phyloP scores from a whole-genome alignment of 306 rosid genomes.

The Quillaja saponaria region DNA sequence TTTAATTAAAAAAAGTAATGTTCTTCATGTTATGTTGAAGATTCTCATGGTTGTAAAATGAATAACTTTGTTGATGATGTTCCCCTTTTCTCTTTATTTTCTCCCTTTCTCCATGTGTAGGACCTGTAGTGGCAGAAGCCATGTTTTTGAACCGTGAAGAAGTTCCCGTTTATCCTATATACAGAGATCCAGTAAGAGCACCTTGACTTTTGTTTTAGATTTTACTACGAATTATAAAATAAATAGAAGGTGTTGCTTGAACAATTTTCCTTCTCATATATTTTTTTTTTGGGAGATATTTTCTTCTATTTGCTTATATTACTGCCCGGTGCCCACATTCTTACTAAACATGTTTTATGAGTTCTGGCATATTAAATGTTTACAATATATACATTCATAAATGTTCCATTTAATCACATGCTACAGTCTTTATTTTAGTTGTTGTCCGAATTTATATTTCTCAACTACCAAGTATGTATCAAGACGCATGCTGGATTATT shows the following conservation, averaged over 20 bases:
- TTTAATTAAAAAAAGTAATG: no score
- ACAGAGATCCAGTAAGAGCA: conserved; percentile 87
- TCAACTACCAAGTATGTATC: no score
- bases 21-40: not conserved
- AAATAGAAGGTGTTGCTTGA: not conserved
- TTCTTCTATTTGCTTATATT: not conserved
- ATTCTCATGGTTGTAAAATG: not conserved
- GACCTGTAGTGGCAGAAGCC: conserved; percentile 96
- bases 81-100: not conserved
- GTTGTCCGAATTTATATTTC: no score
- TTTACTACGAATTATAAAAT: not conserved
- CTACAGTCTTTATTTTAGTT: no score
- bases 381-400: no score
- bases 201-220: not conserved
- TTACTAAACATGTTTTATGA: conserved; percentile 6
- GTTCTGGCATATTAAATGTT: conserved; percentile 10
- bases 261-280: not conserved
- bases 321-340: not conserved
- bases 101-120: conserved; percentile 50
- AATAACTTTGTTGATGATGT: not conserved
- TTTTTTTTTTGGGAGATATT: not conserved
- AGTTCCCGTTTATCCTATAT: conserved; percentile 85
- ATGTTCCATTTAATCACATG: no score
- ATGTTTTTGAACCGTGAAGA: conserved; percentile 95
- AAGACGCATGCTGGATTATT: no score